These are phyloP conservation scores for Teratosphaeria zuluensis DNA, from an alignment of 2,329 filamentous ascomycete species.

Conservation along the genomic window DNA sequence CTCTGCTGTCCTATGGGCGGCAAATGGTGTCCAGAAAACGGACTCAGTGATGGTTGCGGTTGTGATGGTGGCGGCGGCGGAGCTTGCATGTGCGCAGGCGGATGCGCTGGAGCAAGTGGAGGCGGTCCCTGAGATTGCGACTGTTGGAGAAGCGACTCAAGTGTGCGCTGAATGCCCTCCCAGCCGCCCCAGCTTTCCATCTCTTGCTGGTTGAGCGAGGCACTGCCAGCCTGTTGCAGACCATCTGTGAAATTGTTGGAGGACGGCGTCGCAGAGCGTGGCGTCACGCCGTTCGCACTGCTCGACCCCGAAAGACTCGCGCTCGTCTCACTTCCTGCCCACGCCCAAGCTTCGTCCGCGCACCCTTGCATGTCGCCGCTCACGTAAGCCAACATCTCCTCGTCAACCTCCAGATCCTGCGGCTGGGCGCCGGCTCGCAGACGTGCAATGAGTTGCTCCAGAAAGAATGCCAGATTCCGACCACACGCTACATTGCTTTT, in stretches of 20 bases:
- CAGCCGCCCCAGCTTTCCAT: constrained; percentile 67
- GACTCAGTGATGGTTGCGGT: constrained; percentile 7
- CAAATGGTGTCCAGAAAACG: constrained; percentile 2
- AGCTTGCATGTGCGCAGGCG: constrained; percentile 4
- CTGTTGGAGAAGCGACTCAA: constrained; percentile 46
- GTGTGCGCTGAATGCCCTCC: constrained; percentile 58
- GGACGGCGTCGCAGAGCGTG: not conserved
- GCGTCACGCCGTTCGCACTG: not conserved
- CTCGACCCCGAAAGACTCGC: constrained; percentile 6
- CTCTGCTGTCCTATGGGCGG: not conserved
- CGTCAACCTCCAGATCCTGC: constrained; percentile 52
- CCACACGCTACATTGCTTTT: constrained; percentile 71
- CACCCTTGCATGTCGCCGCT: constrained; percentile 78
- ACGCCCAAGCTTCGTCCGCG: constrained; percentile 73
- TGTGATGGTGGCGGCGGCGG: not conserved
- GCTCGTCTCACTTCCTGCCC: constrained; percentile 46
- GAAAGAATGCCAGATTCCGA: constrained; percentile 71
- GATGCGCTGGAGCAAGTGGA: constrained; percentile 8
- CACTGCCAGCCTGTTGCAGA: constrained; percentile 8
- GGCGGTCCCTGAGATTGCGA: constrained; percentile 22
- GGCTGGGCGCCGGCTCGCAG: constrained; percentile 33
- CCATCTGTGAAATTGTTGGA: not conserved
- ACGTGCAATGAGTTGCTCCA: constrained; percentile 54
- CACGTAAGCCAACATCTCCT: constrained; percentile 79
- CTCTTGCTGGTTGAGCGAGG: constrained; percentile 14